Evolutionary conservation across 257 asterid species (phyloP).

Genomic region (Nicotiana undulata): DNA sequence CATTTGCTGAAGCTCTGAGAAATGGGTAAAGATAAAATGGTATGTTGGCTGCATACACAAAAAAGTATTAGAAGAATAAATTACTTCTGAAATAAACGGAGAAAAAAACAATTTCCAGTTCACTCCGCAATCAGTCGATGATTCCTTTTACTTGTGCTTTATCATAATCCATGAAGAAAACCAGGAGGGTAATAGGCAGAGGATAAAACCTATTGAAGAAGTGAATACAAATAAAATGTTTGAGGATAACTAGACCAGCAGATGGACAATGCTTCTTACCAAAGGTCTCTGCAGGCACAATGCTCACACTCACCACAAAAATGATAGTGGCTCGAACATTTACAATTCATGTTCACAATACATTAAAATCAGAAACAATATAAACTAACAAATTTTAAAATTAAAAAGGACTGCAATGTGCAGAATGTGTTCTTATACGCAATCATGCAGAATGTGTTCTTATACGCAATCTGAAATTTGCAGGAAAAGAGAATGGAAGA

Average conservation of each 20-base stretch:
- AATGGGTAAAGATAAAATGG: neutral
- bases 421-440: no score
- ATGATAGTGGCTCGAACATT: neutral
- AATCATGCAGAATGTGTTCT: no score
- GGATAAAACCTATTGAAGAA: neutral
- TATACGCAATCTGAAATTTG: neutral
- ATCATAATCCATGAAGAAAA: neutral
- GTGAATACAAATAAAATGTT: neutral
- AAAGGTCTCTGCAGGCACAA: neutral
- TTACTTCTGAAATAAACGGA: neutral
- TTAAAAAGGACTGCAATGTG: neutral
- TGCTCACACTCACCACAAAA: neutral
- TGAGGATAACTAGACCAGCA: neutral
- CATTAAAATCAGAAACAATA: neutral
- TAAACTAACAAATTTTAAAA: neutral
- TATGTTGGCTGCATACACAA: neutral
- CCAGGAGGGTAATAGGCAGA: neutral
- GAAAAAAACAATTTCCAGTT: neutral
- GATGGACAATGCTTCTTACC: neutral
- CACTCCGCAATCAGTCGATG: neutral
- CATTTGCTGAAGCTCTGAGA: neutral
- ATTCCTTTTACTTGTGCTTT: neutral
- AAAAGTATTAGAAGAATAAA: neutral
- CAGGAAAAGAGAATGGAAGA: neutral
- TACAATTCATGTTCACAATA: neutral